A percentile compares a stretch with the other conserved stretches of the same genome.
Conservation (phyloP, 2,329 filamentous ascomycete genomes). For the Epichloe gansuensis region DNA sequence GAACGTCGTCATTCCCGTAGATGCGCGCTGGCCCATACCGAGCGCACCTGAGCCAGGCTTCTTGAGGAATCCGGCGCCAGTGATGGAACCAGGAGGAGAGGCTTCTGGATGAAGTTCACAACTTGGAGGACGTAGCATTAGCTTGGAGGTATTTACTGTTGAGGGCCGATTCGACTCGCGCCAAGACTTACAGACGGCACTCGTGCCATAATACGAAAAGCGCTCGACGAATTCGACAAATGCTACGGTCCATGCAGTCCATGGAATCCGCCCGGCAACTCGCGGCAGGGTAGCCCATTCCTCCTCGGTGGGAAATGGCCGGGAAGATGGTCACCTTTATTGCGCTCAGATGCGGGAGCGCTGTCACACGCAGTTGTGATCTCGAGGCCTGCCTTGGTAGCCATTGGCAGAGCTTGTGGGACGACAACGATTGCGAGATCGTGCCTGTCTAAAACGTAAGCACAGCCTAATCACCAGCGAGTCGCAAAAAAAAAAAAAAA, state of each 20-base stretch:
- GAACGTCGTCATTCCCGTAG: constrained; percentile 31
- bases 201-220: constrained; percentile 61
- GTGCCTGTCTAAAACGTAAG: neutral
- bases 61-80: constrained; percentile 41
- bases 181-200: constrained; percentile 45
- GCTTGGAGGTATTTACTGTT: neutral
- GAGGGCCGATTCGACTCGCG: neutral
- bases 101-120: constrained; percentile 52
- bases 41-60: constrained; percentile 39
- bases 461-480: no score
- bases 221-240: constrained; percentile 61
- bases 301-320: constrained; percentile 13
- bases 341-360: neutral
- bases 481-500: no score
- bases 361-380: neutral
- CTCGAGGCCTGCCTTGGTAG: neutral
- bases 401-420: neutral
- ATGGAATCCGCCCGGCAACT: constrained; percentile 45
- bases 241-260: constrained; percentile 49
- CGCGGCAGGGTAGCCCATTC: constrained; percentile 40
- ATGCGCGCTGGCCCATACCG: constrained; percentile 43
- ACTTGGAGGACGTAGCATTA: constrained; percentile 14
- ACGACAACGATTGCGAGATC: neutral
- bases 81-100: constrained; percentile 39
- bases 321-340: neutral